Evolutionary conservation across 2,329 filamentous ascomycete genomes (phyloP), one percentile per base, ranked within the genome.

Genomic region (Aspergillus floridensis): DNA sequence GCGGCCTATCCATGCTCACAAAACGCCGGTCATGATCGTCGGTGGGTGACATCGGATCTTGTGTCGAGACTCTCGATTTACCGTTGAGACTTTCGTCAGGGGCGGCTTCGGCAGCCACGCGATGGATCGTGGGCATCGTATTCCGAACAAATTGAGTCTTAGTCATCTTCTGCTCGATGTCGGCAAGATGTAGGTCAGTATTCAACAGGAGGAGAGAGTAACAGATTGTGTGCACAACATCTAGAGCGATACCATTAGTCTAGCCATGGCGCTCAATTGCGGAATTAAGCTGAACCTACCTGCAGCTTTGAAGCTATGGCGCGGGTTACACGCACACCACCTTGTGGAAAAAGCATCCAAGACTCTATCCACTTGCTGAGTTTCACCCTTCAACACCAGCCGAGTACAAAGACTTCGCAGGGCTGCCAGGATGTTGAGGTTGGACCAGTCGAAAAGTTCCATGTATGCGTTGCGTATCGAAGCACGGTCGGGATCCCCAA

Each of bases 151-250:
- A 99, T 70, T 98, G 93, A 63, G 84, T 88, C 58, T 90, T 87
- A 1, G 93, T 98, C 95, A 99, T 99, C 79, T 96, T 96, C 68
- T 90, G 87, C 62, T 96, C 92, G 67, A 98, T 96, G 71, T 98
- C 93, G 59, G 93, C 95, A 70, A 98, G 77, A 70, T 99, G 93
- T 58, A 99, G 81, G 79, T 99, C 95, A 35, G 95, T 99, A 70
- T 99, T 99, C 63, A 99, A 83, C 11, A 99, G 83, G 71, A 99
- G 88, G 64, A 99, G 87, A 1, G 95, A 97, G 76, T 98, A 99
- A 77, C 92, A 96, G 64, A 98, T 96, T 24, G 93, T 97, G 74
- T 99, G 93, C 19, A 99, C 93, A 51, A 98, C 90, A 78, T 98
- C 93, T 90, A 69, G 8, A 32, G 10, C 49, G 35, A 22, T 5